phyloP scores from a whole-genome alignment of 345 rosid genomes.

The Carallia pectinifolia region DNA sequence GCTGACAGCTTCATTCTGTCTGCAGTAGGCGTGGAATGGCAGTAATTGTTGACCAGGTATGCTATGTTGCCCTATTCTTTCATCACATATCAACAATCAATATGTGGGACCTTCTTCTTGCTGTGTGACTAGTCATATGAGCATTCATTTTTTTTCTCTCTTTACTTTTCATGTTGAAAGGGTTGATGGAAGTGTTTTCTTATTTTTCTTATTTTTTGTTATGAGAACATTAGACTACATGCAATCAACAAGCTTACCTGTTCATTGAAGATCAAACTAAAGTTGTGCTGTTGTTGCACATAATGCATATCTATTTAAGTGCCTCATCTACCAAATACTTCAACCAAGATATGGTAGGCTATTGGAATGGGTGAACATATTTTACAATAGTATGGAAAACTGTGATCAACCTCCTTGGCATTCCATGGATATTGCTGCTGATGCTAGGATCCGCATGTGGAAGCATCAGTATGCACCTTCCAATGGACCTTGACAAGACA shows the following conservation, averaged over 20 bases:
- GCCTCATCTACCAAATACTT: constrained; percentile 45
- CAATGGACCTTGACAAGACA: not conserved
- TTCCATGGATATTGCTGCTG: constrained; percentile 63
- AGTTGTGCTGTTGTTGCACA: constrained; percentile 78
- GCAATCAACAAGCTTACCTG: constrained; percentile 12
- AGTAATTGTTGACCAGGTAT: constrained; percentile 94
- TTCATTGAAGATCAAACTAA: constrained; percentile 68
- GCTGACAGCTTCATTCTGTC: constrained; percentile 61
- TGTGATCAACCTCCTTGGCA: constrained; percentile 72
- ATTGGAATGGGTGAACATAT: constrained; percentile 60
- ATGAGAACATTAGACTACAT: not conserved
- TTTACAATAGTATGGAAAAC: constrained; percentile 49
- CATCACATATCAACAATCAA: no score
- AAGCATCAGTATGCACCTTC: constrained; percentile 3
- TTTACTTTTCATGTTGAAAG: no score
- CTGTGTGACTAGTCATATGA: not conserved
- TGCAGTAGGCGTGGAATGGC: constrained; percentile 93
- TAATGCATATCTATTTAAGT: constrained; percentile 88
- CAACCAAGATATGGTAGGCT: constrained; percentile 57
- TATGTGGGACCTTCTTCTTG: not conserved
- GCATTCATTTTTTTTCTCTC: no score
- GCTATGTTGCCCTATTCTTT: not conserved
- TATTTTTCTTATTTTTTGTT: not conserved
- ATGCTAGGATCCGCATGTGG: constrained; percentile 77
- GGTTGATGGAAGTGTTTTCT: not conserved